Conservation (phyloP, 768 basidiomycete species). For the Russula olivacea region DNA sequence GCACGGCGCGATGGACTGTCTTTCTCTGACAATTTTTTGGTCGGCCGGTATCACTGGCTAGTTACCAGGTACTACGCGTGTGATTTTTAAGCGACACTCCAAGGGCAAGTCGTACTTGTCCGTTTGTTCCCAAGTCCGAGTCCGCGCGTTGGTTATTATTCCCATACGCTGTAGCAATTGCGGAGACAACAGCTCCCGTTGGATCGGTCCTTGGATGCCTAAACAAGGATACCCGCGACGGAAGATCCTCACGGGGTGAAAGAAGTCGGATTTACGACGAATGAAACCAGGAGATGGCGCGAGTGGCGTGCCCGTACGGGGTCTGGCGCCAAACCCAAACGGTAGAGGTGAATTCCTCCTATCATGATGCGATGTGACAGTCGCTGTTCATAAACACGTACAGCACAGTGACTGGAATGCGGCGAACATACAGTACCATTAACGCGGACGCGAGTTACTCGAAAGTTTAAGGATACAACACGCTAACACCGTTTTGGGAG, state of each 20-base stretch:
- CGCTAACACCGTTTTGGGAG: slow-evolving; percentile 2
- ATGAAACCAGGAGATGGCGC: not conserved
- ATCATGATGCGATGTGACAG: not conserved
- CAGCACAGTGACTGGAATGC: no score
- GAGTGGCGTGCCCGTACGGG: not conserved
- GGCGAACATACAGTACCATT: not conserved
- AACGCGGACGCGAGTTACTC: not conserved
- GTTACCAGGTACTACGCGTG: slow-evolving; percentile 4
- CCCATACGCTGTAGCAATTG: no score
- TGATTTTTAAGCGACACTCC: slow-evolving; percentile 1
- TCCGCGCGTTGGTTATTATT: not conserved
- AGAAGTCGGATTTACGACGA: not conserved
- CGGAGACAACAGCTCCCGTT: not conserved
- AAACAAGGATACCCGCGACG: not conserved
- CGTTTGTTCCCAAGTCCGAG: not conserved
- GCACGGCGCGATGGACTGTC: not conserved
- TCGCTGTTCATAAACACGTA: no score
- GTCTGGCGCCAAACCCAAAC: not conserved
- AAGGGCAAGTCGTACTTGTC: not conserved
- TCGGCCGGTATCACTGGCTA: not conserved
- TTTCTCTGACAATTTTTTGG: slow-evolving; percentile 2
- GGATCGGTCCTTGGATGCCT: not conserved
- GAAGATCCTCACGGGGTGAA: not conserved
- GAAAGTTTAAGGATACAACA: not conserved
- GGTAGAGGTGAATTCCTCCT: not conserved